Conservation (phyloP, 306 rosid genomes). For the Acmispon strigosus region DNA sequence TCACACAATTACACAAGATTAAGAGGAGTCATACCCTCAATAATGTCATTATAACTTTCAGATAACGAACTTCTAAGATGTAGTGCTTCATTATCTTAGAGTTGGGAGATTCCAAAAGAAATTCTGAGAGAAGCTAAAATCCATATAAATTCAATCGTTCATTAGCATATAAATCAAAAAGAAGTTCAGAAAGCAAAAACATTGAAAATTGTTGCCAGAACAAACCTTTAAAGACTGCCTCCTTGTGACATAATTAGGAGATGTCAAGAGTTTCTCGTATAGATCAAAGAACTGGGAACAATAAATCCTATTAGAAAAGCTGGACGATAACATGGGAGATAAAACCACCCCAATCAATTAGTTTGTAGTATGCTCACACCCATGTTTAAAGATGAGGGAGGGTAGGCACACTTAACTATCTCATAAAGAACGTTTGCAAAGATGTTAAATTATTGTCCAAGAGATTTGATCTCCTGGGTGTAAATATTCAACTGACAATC, state of each 20-base stretch:
- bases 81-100: conserved; percentile 87
- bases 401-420: conserved; percentile 13
- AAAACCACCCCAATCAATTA: conserved; percentile 4
- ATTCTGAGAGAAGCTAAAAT: conserved; percentile 84
- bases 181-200: conserved; percentile 1
- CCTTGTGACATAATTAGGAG: conserved; percentile 93
- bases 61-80: conserved; percentile 72
- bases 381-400: conserved; percentile 14
- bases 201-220: conserved; percentile 18
- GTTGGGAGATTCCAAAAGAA: conserved; percentile 83
- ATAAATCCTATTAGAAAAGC: conserved; percentile 34
- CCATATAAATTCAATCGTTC: conserved; percentile 19
- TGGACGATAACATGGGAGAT: conserved; percentile 15
- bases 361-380: conserved; percentile 20
- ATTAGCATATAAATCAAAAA: conserved; percentile 9
- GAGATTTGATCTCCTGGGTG: conserved; percentile 22
- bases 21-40: conserved; percentile 55
- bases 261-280: conserved; percentile 75
- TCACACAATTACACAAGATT: conserved; percentile 1
- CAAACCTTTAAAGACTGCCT: conserved; percentile 94
- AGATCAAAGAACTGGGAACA: conserved; percentile 75
- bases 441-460: conserved; percentile 14
- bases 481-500: conserved; percentile 16
- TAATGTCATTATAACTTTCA: conserved; percentile 88
- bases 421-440: conserved; percentile 10